These are phyloP conservation scores for Fusarium globosum DNA, from an alignment of 2,329 filamentous ascomycete species.

Conservation along the genomic window DNA sequence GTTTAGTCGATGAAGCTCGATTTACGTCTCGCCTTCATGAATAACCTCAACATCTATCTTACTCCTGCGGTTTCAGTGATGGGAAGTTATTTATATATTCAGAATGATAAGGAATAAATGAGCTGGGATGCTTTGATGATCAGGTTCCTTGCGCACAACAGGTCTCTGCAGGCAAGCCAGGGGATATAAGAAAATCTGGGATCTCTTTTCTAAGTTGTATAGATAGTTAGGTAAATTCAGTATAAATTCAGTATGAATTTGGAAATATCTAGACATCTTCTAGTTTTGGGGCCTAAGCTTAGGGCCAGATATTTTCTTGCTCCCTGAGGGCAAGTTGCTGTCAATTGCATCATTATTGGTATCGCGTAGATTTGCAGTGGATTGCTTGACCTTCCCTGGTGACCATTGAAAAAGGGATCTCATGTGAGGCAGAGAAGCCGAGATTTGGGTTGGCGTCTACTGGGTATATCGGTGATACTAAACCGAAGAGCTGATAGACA, in stretches of 20 bases:
- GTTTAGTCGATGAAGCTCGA: not conserved
- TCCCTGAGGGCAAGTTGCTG: not conserved
- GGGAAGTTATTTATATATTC: not conserved
- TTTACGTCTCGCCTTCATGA: not conserved
- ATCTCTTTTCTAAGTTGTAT: not conserved
- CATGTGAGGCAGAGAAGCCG: not conserved
- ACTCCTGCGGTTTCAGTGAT: not conserved
- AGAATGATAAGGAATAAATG: not conserved
- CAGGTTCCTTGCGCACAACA: not conserved
- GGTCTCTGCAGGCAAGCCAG: not conserved
- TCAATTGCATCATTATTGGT: not conserved
- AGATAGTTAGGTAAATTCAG: not conserved
- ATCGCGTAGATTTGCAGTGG: not conserved
- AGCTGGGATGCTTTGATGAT: not conserved
- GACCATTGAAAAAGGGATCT: not conserved
- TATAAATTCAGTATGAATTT: not conserved
- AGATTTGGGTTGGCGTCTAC: not conserved
- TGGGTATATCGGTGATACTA: conserved; percentile 2
- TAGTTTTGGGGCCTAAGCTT: not conserved
- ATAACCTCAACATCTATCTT: not conserved
- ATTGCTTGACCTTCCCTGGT: not conserved
- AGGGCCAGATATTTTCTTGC: not conserved
- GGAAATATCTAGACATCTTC: not conserved
- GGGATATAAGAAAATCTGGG: not conserved
- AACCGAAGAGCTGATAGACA: conserved; percentile 1